Conservation (phyloP, 164 flowering plant species). For the Santalum album region DNA sequence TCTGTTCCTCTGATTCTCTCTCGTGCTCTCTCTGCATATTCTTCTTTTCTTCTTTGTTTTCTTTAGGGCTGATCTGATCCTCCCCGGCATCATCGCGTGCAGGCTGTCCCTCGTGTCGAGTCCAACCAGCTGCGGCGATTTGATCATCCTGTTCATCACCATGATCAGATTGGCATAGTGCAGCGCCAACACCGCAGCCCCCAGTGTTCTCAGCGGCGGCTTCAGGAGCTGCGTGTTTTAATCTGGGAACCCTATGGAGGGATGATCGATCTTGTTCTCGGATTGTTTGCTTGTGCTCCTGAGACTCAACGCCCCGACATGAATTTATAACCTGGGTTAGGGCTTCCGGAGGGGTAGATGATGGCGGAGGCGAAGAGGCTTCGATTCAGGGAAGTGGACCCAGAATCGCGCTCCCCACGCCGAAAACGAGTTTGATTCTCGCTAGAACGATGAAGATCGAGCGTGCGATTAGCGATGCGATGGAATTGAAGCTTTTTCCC, state of each 20-base stretch:
- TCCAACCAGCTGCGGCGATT: slow-evolving; percentile 76
- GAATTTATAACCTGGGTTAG: slow-evolving; percentile 17
- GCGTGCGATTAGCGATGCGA: slow-evolving; percentile 34
- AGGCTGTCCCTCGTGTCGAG: slow-evolving; percentile 80
- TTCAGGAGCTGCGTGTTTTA: slow-evolving; percentile 44
- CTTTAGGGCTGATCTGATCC: slow-evolving; percentile 52
- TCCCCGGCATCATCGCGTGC: slow-evolving; percentile 68
- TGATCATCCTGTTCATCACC: slow-evolving; percentile 78
- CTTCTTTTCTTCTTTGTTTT: too few relatives aligned
- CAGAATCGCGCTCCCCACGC: slow-evolving; percentile 20
- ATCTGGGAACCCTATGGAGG: slow-evolving; percentile 56
- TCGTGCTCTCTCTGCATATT: too few relatives aligned
- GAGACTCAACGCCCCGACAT: slow-evolving; percentile 28
- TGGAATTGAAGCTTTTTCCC: slow-evolving; percentile 55
- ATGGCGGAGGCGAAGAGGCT: slow-evolving; percentile 70
- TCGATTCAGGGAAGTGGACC: slow-evolving; percentile 28
- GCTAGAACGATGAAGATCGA: slow-evolving; percentile 55
- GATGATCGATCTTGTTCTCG: neutral
- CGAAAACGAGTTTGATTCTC: slow-evolving; percentile 64
- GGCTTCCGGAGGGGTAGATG: slow-evolving; percentile 41
- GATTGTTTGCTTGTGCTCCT: neutral
- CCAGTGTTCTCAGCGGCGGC: slow-evolving; percentile 56
- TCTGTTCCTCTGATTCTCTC: too few relatives aligned
- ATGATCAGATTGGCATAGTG: slow-evolving; percentile 84
- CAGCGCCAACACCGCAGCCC: slow-evolving; percentile 59